These are phyloP conservation scores for Metschnikowia noctiluminum DNA, from an alignment of 805 yeast species.

Conservation along the genomic window DNA sequence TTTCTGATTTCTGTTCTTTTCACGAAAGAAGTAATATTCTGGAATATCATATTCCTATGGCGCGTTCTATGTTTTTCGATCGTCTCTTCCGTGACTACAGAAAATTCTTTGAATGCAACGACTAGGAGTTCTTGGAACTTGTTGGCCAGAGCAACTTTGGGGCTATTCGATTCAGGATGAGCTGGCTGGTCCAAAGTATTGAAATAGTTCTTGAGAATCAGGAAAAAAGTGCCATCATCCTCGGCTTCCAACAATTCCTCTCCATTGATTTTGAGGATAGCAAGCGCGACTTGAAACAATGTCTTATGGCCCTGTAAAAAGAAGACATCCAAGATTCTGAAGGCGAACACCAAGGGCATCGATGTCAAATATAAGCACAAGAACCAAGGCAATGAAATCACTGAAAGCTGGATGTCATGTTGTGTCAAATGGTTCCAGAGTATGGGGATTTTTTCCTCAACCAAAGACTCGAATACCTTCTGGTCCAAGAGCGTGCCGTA, in stretches of 20 bases:
- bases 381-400: slow-evolving; percentile 96
- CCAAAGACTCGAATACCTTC: slow-evolving; percentile 85
- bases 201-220: slow-evolving; percentile 80
- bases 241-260: slow-evolving; percentile 73
- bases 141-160: slow-evolving; percentile 63
- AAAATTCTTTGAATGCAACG: slow-evolving; percentile 88
- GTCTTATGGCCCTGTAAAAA: slow-evolving; percentile 87
- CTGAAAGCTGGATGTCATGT: slow-evolving; percentile 86
- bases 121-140: slow-evolving; percentile 87
- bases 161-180: slow-evolving; percentile 65
- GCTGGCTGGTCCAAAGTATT: slow-evolving; percentile 73
- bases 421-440: slow-evolving; percentile 77
- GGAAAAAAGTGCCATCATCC: slow-evolving; percentile 91
- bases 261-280: slow-evolving; percentile 84
- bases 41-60: slow-evolving; percentile 73
- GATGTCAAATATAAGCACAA: slow-evolving; percentile 83
- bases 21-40: slow-evolving; percentile 84
- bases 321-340: slow-evolving; percentile 85
- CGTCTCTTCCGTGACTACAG: slow-evolving; percentile 70
- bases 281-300: slow-evolving; percentile 88
- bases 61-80: slow-evolving; percentile 66
- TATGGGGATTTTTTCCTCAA: slow-evolving; percentile 84
- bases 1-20: slow-evolving; percentile 89
- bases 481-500: slow-evolving; percentile 95
- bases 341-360: slow-evolving; percentile 93